A percentile compares a stretch with the other conserved stretches of the same genome.
phyloP scores from a whole-genome alignment of 2,329 filamentous ascomycete species.

The Aspergillus luchuensis region DNA sequence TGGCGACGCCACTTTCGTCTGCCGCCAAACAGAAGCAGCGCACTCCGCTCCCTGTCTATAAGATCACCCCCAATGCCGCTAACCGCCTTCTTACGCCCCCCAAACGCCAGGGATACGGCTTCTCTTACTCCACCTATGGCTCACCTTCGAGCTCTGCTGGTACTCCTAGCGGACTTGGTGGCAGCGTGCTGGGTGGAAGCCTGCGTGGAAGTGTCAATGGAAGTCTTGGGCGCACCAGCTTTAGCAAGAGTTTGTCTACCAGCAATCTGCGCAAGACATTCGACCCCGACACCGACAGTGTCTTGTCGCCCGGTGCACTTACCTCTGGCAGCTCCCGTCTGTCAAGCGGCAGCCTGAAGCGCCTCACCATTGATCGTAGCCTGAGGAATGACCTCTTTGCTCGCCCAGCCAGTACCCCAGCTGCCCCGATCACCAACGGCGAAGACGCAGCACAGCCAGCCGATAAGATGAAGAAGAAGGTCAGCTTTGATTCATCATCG shows the following conservation, averaged over 20 bases:
- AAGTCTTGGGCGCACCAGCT: slow-evolving; percentile 65
- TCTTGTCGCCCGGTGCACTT: slow-evolving; percentile 83
- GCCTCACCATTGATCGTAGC: slow-evolving; percentile 86
- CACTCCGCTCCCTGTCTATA: slow-evolving; percentile 81
- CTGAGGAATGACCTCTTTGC: slow-evolving; percentile 68
- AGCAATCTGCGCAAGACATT: slow-evolving; percentile 83
- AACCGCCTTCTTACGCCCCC: slow-evolving; percentile 81
- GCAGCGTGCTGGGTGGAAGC: slow-evolving; percentile 59
- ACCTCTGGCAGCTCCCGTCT: slow-evolving; percentile 67
- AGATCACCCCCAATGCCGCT: slow-evolving; percentile 77
- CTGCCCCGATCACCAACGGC: slow-evolving; percentile 39
- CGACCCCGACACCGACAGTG: slow-evolving; percentile 75
- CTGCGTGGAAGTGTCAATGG: slow-evolving; percentile 43
- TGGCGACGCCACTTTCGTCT: slow-evolving; percentile 84
- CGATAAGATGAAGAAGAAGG: slow-evolving; percentile 67
- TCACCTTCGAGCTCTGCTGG: slow-evolving; percentile 72
- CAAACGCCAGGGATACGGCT: slow-evolving; percentile 79
- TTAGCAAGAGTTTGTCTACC: slow-evolving; percentile 85
- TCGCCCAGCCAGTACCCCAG: slow-evolving; percentile 39
- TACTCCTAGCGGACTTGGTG: slow-evolving; percentile 67
- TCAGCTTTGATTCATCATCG: slow-evolving; percentile 76
- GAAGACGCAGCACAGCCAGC: slow-evolving; percentile 42
- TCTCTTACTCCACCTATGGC: slow-evolving; percentile 89
- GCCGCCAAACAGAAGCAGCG: slow-evolving; percentile 75
- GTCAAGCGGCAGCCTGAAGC: slow-evolving; percentile 75